Conservation (phyloP, 768 basidiomycete genomes). For the Xerocomellus amylosporus region DNA sequence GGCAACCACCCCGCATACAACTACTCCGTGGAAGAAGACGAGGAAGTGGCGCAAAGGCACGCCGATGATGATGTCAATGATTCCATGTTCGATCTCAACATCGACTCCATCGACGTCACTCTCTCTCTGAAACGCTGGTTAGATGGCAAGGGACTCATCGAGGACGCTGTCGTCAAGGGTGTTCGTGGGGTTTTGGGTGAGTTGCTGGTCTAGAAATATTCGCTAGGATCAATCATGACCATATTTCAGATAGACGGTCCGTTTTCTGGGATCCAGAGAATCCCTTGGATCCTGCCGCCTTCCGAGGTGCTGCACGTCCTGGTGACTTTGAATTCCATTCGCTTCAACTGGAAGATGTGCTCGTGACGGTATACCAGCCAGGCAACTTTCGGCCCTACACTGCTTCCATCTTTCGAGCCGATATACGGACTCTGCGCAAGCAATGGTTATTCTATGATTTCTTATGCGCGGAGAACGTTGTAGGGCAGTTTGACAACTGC, state of each 20-base stretch:
- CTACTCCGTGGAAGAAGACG: conserved; percentile 59
- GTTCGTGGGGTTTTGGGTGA: conserved; percentile 90
- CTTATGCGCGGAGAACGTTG: conserved; percentile 84
- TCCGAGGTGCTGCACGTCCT: conserved; percentile 66
- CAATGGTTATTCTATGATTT: conserved; percentile 97
- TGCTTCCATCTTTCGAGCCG: conserved; percentile 90
- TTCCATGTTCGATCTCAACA: conserved; percentile 88
- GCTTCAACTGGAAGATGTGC: conserved; percentile 86
- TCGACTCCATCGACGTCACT: conserved; percentile 95
- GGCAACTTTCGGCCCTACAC: conserved; percentile 89
- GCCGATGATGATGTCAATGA: conserved; percentile 65
- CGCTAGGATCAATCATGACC: background rate
- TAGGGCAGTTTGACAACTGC: conserved; percentile 98
- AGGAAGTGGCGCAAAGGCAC: conserved; percentile 29
- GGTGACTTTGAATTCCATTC: conserved; percentile 93
- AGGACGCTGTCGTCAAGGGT: conserved; percentile 89
- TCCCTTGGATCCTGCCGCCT: conserved; percentile 75
- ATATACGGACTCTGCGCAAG: conserved; percentile 79
- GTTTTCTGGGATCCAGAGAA: conserved; percentile 84
- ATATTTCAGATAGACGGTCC: conserved; percentile 70
- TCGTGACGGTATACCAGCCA: conserved; percentile 94
- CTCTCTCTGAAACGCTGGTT: conserved; percentile 90
- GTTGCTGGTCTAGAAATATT: conserved; percentile 19
- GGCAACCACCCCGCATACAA: conserved; percentile 74
- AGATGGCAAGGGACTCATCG: conserved; percentile 90